Base-by-base conservation (phyloP, 1,284 basidiomycete species). In the Pseudozyma flocculosa region DNA sequence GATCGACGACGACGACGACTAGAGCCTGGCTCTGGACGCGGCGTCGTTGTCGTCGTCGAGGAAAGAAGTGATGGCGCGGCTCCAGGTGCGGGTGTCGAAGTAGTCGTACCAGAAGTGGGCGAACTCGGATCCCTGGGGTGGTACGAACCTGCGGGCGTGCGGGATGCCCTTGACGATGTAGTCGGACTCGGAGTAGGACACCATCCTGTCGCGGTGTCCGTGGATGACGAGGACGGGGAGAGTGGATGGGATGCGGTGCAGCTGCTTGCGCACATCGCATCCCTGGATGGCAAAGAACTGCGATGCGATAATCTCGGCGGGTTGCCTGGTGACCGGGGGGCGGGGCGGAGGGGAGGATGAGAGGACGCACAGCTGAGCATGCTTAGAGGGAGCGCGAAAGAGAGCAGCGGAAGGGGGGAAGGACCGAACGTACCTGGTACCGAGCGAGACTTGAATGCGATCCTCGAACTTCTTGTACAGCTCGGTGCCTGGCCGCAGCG, bases 61-160 rank as follows among this genome's bases (percentile, higher is more conserved):
- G 30, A 66, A 71, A 15, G n/a, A 17, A n/a, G 15, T 21, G 41
- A 72, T 70, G 37, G 43, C 45, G 4, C 44, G 36, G 1, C 32
- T 34, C 69, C 69, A 72, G 32, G 34, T 56, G 4, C 53, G 14
- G 23, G 65, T 21, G 22, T 50, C 45, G 36, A 68, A 72, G 58
- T 72, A 76, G 43, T 76, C 73, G 48, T 63, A 67, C 67, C 67
- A 66, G 34, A 70, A 68, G 44, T 70, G 67, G 40, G 56, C 67
- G 38, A 69, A 73, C 47, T 70, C 54, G 38, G 23, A 44, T n/a
- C 46, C 52, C 17, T 14, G 21, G 14, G 2, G 52, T 32, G 22
- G 56, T 43, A 21, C 24, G 17, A 70, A 41, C 0, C 73, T 48
- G 17, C 48, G 18, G 1, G 72, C 73, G 40, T 72, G 62, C 8